phyloP scores from a whole-genome alignment of 805 yeast species.

The Phaffomyces antillensis region DNA sequence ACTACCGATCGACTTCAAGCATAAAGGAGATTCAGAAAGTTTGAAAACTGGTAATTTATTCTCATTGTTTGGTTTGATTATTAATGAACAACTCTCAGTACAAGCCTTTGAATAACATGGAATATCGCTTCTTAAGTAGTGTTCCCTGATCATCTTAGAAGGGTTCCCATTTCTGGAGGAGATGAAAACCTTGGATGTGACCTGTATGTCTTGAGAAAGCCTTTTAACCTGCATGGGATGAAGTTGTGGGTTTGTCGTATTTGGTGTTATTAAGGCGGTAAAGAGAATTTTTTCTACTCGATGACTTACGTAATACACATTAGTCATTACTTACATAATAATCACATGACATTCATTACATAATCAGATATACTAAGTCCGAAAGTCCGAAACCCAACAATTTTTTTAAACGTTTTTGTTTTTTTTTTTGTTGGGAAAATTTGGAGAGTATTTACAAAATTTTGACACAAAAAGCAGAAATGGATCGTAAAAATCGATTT shows the following conservation, averaged over 20 bases:
- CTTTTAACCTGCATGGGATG: slow-evolving; percentile 26
- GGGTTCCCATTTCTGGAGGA: slow-evolving; percentile 88
- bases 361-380: too few relatives aligned
- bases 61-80: slow-evolving; percentile 53
- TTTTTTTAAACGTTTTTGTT: too few relatives aligned
- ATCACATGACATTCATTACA: too few relatives aligned
- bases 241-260: neutral
- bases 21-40: slow-evolving; percentile 55
- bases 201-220: slow-evolving; percentile 47
- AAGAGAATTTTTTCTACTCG: too few relatives aligned
- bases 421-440: too few relatives aligned
- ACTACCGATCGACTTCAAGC: slow-evolving; percentile 34
- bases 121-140: slow-evolving; percentile 84
- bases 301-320: too few relatives aligned
- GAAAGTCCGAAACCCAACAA: too few relatives aligned
- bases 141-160: slow-evolving; percentile 87
- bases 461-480: too few relatives aligned
- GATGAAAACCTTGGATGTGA: slow-evolving; percentile 85
- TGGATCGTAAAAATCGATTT: too few relatives aligned
- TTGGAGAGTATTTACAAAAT: too few relatives aligned
- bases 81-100: slow-evolving; percentile 43
- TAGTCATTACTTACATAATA: too few relatives aligned
- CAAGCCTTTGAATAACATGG: slow-evolving; percentile 83
- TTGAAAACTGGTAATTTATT: slow-evolving; percentile 62
- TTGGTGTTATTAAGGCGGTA: too few relatives aligned